phyloP scores from a whole-genome alignment of 495 filamentous ascomycete species.

The Tuber microsphaerosporum region DNA sequence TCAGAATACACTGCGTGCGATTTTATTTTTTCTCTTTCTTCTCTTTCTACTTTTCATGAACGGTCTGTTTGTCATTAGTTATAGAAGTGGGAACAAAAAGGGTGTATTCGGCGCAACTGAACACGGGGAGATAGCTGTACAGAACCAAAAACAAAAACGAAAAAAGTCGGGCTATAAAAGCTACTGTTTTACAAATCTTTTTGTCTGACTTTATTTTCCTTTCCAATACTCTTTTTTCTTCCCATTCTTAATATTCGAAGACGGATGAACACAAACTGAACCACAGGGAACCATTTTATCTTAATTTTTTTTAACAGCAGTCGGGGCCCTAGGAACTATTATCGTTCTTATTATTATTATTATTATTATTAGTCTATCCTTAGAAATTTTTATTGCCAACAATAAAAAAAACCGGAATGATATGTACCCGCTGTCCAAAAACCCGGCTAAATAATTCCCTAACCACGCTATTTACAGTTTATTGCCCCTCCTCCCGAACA shows the following conservation, averaged over 20 bases:
- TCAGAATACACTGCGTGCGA: not conserved
- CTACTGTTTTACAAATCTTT: not conserved
- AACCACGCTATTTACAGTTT: not conserved
- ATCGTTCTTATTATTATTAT: not conserved
- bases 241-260: not conserved
- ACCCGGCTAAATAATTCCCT: not conserved
- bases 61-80: constrained; percentile 4
- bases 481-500: not conserved
- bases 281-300: not conserved
- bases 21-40: not conserved
- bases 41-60: not conserved
- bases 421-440: not conserved
- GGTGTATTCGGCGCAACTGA: constrained; percentile 1
- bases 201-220: not conserved
- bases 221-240: not conserved
- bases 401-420: not conserved
- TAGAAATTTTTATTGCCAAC: not conserved
- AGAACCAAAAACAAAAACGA: not conserved
- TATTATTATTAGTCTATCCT: too few relatives aligned
- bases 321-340: not conserved
- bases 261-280: not conserved
- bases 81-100: constrained; percentile 4
- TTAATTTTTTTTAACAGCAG: not conserved
- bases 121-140: not conserved
- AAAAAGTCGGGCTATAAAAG: not conserved